Evolutionary conservation across 352 stramenopile species (phyloP), one percentile per base, ranked within the genome.

Genomic region (Aphanomyces invadans): DNA sequence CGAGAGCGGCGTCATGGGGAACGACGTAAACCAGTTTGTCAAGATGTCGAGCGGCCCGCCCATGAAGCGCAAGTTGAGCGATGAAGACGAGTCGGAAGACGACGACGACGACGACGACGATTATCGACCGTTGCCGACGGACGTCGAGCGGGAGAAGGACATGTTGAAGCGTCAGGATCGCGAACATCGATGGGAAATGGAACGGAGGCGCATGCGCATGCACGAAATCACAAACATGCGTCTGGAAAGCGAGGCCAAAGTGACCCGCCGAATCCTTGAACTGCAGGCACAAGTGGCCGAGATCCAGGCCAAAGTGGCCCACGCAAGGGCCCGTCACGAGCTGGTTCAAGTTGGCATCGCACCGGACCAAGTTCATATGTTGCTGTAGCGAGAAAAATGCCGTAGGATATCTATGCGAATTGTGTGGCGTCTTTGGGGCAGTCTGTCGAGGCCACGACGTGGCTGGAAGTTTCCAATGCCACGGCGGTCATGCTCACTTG

Each of bases 181-280:
- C 25, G 49, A 57, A 26, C 49, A 57, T 38, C 49, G 29, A n/a
- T 57, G 49, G 49, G 49, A 57, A 33, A 57, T 57, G 49, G 49
- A 57, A 4, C 19, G 49, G 19, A n/a, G 49, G 25, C 49, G 49
- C 15, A 21, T 57, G 1, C 19, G 12, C 15, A 57, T 57, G 49
- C 19, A 57, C 11, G 49, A 57, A n/a, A 38, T 28, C 25, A 57
- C 49, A 7, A 57, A 57, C 29, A 29, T 28, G 25, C 25, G 49
- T 7, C 49, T 57, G 15, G 49, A 57, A 29, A 26, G 36, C 25
- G 49, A 57, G 29, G 29, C 25, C 12, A 21, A 29, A 26, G 49
- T 28, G 5, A 29, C 21, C 19, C 49, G 49, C 10, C 49, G 49
- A 32, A 9, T 57, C 17, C 25, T 38, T 5, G 49, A 57, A n/a